Conservation (phyloP, 176 grass and related monocot species). For the Typha latifolia region DNA sequence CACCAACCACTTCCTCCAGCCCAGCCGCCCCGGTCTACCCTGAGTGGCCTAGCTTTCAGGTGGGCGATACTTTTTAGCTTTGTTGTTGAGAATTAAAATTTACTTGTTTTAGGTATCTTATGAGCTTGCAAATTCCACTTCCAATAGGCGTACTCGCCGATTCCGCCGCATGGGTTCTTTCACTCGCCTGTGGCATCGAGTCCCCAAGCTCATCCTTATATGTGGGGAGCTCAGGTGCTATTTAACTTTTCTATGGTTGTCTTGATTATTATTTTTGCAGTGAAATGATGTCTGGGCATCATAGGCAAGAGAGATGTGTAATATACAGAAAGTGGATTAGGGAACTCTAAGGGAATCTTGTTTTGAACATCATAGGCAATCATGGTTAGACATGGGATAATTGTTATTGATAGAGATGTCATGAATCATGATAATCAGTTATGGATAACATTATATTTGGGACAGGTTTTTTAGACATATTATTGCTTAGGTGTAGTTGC, state of each 20-base stretch:
- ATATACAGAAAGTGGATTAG: neutral
- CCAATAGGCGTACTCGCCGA: conserved; percentile 64
- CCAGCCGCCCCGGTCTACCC: conserved; percentile 33
- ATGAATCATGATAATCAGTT: too few species aligned
- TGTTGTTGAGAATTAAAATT: neutral
- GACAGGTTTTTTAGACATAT: too few species aligned
- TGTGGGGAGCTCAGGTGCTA: conserved; percentile 52
- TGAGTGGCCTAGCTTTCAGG: conserved; percentile 87
- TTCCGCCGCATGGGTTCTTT: conserved; percentile 90
- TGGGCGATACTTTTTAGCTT: conserved; percentile 17
- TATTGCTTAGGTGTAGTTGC: too few species aligned
- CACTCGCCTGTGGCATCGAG: conserved; percentile 44
- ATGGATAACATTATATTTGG: too few species aligned
- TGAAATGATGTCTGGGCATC: neutral
- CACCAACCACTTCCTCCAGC: conserved; percentile 41
- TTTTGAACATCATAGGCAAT: too few species aligned
- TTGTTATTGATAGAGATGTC: neutral
- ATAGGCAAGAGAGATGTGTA: neutral
- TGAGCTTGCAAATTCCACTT: neutral
- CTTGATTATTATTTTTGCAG: neutral
- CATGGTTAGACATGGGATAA: too few species aligned
- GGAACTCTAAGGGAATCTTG: too few species aligned
- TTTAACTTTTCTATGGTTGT: neutral
- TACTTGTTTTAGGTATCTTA: neutral
- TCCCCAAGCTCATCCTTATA: conserved; percentile 70